Base-by-base conservation (phyloP, 129 eudicot species). In the Chrysanthemum makinoi region DNA sequence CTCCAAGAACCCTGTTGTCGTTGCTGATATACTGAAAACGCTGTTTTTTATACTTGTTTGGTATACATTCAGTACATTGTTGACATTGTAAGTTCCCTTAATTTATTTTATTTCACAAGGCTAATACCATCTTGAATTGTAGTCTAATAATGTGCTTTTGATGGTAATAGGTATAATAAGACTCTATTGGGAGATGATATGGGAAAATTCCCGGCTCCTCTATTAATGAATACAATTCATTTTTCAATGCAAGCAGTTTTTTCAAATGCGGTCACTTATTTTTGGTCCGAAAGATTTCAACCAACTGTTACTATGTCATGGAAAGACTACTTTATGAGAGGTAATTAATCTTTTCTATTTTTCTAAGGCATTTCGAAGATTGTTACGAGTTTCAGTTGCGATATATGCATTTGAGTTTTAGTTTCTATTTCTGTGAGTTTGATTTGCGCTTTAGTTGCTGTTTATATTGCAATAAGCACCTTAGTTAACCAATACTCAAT, bases 121-220 rank as follows among this genome's bases (percentile, higher is more conserved):
- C 17, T 35, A n/a, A 63, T 30, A 4, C 55, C 12, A 10, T 19
- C 30, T 46, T 35, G 57, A 64, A 18, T 65, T 50, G 51, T 22
- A 64, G 30, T 59, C 15, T 52, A 50, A 3, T 43, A 58, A 50
- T 47, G 63, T 74, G 75, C 52, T 44, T 62, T 14, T 65, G 4
- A 54, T 72, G 55, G 18, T 51, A 26, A 30, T 69, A 94, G 99
- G 81, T 94, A 90, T 70, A 94, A 94, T 79, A 94, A 94, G 75
- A 85, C 85, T 64, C 76, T 94, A 20, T 65, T 94, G 74, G 99
- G 99, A 47, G 93, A 89, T 77, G 72, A 94, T 66, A 59, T 87
- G 87, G 97, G 99, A 65, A 94, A 66, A 70, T 94, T 94, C 70
- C 99, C 99, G 16, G 99, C 99, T 73, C 99, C 99, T 50, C 75